Conservation (phyloP, 768 basidiomycete species). For the Candolleomyces efflorescens region DNA sequence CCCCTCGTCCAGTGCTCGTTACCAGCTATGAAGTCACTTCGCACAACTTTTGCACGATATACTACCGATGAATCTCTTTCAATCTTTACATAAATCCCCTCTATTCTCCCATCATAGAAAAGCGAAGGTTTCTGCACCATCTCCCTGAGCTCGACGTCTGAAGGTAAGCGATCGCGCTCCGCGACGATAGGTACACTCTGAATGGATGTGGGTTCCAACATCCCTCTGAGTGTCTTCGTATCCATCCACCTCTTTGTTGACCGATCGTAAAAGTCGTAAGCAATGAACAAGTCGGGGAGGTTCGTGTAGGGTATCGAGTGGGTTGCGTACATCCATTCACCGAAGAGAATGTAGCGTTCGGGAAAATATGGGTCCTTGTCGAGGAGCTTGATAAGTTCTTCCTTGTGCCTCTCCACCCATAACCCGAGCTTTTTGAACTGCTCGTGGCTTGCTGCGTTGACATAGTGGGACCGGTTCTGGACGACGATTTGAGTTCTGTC, state of each 20-base stretch:
- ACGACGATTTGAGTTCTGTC: constrained; percentile 43
- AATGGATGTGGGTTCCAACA: constrained; percentile 38
- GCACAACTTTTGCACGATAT: constrained; percentile 50
- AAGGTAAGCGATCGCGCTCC: constrained; percentile 35
- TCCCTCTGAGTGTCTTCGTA: constrained; percentile 25
- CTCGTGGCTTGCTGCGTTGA: constrained; percentile 50
- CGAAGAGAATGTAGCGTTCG: constrained; percentile 56
- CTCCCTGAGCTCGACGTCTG: constrained; percentile 30
- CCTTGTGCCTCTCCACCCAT: constrained; percentile 50
- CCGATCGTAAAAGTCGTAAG: constrained; percentile 59
- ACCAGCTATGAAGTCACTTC: constrained; percentile 57
- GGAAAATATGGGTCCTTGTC: constrained; percentile 48
- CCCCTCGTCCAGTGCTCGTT: constrained; percentile 59
- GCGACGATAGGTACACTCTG: constrained; percentile 39
- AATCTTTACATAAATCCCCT: constrained; percentile 14
- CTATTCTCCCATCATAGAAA: constrained; percentile 26
- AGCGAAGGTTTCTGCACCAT: constrained; percentile 44
- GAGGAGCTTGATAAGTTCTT: constrained; percentile 38
- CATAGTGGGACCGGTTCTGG: constrained; percentile 62
- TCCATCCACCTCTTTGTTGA: constrained; percentile 36
- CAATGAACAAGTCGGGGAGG: constrained; percentile 54
- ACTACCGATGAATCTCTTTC: constrained; percentile 1
- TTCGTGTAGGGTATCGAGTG: constrained; percentile 55
- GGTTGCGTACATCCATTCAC: constrained; percentile 61
- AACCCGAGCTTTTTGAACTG: constrained; percentile 56